These are phyloP conservation scores for Pichia deserticola DNA, from an alignment of 805 yeast species.

Conservation along the genomic window DNA sequence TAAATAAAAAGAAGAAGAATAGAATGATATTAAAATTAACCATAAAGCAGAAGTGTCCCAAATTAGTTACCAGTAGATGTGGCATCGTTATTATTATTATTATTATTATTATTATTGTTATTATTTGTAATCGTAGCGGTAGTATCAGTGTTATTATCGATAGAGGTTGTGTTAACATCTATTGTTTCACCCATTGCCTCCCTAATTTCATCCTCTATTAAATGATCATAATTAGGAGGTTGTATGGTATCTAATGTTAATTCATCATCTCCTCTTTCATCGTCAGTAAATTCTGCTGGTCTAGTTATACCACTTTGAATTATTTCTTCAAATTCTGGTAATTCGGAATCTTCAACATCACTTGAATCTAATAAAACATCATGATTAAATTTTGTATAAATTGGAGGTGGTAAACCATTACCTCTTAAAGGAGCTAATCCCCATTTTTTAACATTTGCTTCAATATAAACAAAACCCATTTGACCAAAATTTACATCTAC, in stretches of 20 bases:
- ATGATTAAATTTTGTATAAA: slow-evolving; percentile 71
- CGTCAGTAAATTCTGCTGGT: slow-evolving; percentile 8
- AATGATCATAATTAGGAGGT: slow-evolving; percentile 15
- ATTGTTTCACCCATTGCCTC: slow-evolving; percentile 13
- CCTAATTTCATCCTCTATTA: slow-evolving; percentile 11
- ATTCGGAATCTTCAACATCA: slow-evolving; percentile 47
- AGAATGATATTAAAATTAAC: no score
- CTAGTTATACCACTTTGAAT: slow-evolving; percentile 7
- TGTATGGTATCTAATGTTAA: slow-evolving; percentile 21
- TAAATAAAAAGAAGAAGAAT: no score
- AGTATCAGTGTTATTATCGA: no score
- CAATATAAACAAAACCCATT: slow-evolving; percentile 81
- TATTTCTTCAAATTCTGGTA: slow-evolving; percentile 48
- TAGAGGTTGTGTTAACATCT: not conserved
- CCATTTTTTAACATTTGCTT: slow-evolving; percentile 92
- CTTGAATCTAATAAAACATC: slow-evolving; percentile 68
- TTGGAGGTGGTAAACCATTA: slow-evolving; percentile 86
- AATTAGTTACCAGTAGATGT: no score
- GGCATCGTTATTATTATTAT: no score
- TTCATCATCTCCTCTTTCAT: slow-evolving; percentile 16
- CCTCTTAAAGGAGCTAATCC: slow-evolving; percentile 92
- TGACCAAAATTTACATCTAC: slow-evolving; percentile 92
- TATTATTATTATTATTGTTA: no score
- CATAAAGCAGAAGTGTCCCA: no score
- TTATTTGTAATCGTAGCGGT: no score